Base-by-base conservation (phyloP, 352 stramenopile species). In the Phytophthora meadii region DNA sequence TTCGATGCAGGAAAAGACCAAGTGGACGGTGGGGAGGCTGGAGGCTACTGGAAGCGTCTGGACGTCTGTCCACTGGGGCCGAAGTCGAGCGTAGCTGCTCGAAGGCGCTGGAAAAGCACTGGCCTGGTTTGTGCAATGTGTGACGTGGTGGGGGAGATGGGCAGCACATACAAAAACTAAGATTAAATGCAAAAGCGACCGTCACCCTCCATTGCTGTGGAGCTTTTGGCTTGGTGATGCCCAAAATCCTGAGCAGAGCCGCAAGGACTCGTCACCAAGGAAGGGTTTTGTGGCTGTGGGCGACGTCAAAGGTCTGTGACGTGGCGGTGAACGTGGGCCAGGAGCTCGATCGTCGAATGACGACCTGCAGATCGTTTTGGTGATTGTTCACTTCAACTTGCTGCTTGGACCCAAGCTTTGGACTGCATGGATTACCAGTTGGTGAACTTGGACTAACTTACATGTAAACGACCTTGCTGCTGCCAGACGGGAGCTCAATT, bases 141-240 rank as follows among this genome's bases (percentile, higher is more conserved):
- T 67, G 63, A 71, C 50, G 63, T 71, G 63, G 61, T 55, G 61
- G 12, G 19, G 55, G 59, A 37, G 61, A 69, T 59, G 53, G 46
- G 54, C 37, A 39, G 40, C 40, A 59, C 48, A 61, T 69, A 69
- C 61, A 65, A 69, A 69, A 17, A 1, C 0, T 46, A 59, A 69
- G 61, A 15, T 54, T 53, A 59, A 70, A 41, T 14, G 11, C 19
- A 49, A 36, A 36, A 30, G 15, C 44, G 44, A 53, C 39, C 41
- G 15, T 14, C 39, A 61, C 30, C 58, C 39, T 48, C 40, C 50
- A 67, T 61, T 50, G 17, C 36, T 47, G 42, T 15, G 25, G 5
- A 11, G 24, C 22, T 22, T 56, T 22, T 22, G 22, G 22, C 22
- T 22, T 25, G 42, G 37, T 54, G 50, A 61, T 61, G 50, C 49